Conservation (phyloP, 2,329 filamentous ascomycete genomes). For the Beauveria pseudobassiana region DNA sequence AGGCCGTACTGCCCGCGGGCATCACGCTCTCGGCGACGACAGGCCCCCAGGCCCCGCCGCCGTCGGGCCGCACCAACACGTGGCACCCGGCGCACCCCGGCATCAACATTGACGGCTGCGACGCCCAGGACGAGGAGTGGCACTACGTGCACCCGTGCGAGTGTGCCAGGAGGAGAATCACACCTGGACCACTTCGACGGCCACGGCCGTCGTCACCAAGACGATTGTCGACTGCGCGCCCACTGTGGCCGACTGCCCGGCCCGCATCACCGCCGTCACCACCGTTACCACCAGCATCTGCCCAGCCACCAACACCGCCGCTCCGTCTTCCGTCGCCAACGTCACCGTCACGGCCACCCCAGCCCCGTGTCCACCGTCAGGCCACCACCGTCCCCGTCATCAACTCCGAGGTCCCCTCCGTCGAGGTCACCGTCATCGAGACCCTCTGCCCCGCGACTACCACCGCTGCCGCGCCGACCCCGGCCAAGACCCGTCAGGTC, state of each 20-base stretch:
- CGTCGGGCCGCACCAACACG: constrained; percentile 20
- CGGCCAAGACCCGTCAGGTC: background rate
- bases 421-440: background rate
- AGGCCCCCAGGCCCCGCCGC: constrained; percentile 18
- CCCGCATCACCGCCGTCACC: constrained; percentile 30
- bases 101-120: constrained; percentile 30
- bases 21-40: constrained; percentile 7
- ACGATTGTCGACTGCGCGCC: constrained; percentile 33
- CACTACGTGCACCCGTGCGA: constrained; percentile 29
- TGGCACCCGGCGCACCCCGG: constrained; percentile 31
- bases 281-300: constrained; percentile 36
- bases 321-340: background rate
- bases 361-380: background rate
- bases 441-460: constrained; percentile 1
- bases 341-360: background rate
- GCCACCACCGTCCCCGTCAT: background rate
- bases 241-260: constrained; percentile 31
- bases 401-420: background rate
- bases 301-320: constrained; percentile 26
- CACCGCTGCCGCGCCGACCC: constrained; percentile 1
- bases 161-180: constrained; percentile 20
- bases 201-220: constrained; percentile 30
- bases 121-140: constrained; percentile 25
- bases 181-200: constrained; percentile 34
- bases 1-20: constrained; percentile 8